Evolutionary conservation across 371 early-diverging fungal genomes (phyloP), one percentile per base, ranked within the genome.

Genomic region (Mucor piriformis): DNA sequence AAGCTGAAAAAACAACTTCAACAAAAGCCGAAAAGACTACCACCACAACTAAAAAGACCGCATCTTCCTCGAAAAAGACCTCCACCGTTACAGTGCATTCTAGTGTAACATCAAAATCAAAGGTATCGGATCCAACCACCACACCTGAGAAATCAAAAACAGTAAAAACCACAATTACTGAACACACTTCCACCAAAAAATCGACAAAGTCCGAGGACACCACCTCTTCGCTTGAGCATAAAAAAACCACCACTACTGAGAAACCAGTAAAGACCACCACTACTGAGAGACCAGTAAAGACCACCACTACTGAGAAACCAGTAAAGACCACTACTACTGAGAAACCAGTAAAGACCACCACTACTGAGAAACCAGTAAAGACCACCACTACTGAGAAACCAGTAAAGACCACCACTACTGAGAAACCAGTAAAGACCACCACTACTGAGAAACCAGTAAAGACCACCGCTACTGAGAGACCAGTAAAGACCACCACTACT

Each of bases 11-110:
- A 29, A 49, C 27, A 47, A 47, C 47, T 25, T 21, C 49, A 3
- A 49, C 49, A 49, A 24, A 32, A 34, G 21, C 18, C 8, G 16
- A 43, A 18, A 43, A 49, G 8, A 18, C 43, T 10, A 42, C 37
- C 23, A 55, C 34, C 48, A 56, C 62, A 37, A 54, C 34, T 20
- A 61, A 47, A 54, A 24, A 32, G 29, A 38, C 40, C 8, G 38
- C 54, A 50, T 35, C 43, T 38, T 54, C 53, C 21, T 47, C 29
- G 12, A 25, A 54, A 12, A 33, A 40, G 5, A 40, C 27, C 44
- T 49, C 32, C 38, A 48, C 61, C 33, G 47, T 37, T 47, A 60
- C 47, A 46, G 8, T 8, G 7, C 21, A 38, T 47, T 48, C 54
- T 16, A 47, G 61, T 60, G 61, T 54, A n/a, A n/a, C n/a, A n/a